phyloP scores from a whole-genome alignment of 2,329 filamentous ascomycete species.

The Tolypocladium inflatum region DNA sequence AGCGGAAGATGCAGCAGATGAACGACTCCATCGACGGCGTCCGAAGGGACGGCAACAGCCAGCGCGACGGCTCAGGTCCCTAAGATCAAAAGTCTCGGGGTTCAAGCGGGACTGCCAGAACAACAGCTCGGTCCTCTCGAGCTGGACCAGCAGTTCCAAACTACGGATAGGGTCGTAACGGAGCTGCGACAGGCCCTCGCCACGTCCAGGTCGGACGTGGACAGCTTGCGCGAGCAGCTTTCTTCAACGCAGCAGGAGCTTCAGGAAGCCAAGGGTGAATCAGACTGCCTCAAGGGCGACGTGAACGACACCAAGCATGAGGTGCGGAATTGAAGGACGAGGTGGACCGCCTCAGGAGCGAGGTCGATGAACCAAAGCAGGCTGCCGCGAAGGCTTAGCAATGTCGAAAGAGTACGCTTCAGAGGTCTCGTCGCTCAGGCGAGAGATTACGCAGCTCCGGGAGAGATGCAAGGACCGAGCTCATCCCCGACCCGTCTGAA shows the following conservation, averaged over 20 bases:
- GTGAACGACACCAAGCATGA: too few relatives aligned
- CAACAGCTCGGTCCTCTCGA: slow-evolving; percentile 3
- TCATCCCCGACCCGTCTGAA: too few relatives aligned
- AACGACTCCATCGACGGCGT: slow-evolving; percentile 16
- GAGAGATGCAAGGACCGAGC: too few relatives aligned
- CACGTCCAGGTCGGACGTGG: slow-evolving; percentile 7
- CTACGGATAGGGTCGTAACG: slow-evolving; percentile 8
- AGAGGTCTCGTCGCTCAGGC: too few relatives aligned
- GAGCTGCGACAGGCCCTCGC: slow-evolving; percentile 10
- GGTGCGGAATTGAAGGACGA: too few relatives aligned
- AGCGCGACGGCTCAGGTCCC: slow-evolving; percentile 15
- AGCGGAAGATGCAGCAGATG: slow-evolving; percentile 21
- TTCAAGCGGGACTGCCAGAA: slow-evolving; percentile 6
- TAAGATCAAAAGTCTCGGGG: slow-evolving; percentile 15
- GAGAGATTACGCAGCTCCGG: too few relatives aligned
- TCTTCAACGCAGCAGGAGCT: slow-evolving; percentile 12
- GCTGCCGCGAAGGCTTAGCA: too few relatives aligned
- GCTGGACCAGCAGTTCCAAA: slow-evolving; percentile 13
- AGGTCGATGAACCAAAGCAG: too few relatives aligned
- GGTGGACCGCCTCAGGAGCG: too few relatives aligned
- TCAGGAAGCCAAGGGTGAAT: slow-evolving; percentile 9
- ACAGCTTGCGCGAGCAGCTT: slow-evolving; percentile 12
- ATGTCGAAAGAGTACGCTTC: too few relatives aligned
- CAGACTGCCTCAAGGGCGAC: slow-evolving; percentile 13
- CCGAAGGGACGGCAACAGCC: slow-evolving; percentile 9